Evolutionary conservation across 148 eudicot genomes (phyloP).

Genomic region (Amaranthus hypochondriacus): DNA sequence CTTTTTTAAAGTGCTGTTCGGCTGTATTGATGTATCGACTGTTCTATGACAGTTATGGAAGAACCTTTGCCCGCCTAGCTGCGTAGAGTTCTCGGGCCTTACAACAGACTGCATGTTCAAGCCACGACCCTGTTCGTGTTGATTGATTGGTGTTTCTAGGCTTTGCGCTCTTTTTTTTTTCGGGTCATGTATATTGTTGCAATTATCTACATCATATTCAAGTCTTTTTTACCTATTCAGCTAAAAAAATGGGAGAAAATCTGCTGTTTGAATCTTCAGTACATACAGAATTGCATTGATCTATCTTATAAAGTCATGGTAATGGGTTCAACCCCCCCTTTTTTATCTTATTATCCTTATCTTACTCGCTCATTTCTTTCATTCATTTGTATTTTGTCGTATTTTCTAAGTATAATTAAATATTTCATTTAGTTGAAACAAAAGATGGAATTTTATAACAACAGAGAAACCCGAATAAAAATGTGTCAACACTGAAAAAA

Average conservation of each 20-base stretch:
- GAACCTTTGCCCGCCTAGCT: constrained; percentile 67
- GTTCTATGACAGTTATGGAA: constrained; percentile 57
- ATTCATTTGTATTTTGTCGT: too few relatives aligned
- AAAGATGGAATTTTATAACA: neutral
- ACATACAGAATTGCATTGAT: neutral
- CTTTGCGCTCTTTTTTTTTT: neutral
- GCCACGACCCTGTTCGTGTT: neutral
- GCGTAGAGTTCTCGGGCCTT: neutral
- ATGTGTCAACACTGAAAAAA: too few relatives aligned
- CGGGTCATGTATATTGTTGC: constrained; percentile 17
- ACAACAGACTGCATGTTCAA: constrained; percentile 5
- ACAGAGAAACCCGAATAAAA: too few relatives aligned
- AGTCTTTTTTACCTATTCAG: neutral
- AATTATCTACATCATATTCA: constrained; percentile 9
- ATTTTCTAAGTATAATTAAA: too few relatives aligned
- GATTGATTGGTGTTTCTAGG: neutral
- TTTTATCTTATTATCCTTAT: neutral
- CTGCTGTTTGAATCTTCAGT: neutral
- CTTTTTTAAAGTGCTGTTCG: too few relatives aligned
- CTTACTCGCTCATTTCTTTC: too few relatives aligned
- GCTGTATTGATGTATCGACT: neutral
- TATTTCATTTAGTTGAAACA: too few relatives aligned
- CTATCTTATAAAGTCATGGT: neutral
- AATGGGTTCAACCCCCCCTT: neutral
- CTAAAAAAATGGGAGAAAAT: neutral